Evolutionary conservation across 2,329 filamentous ascomycete species (phyloP).

Genomic region (Apiospora aurea): DNA sequence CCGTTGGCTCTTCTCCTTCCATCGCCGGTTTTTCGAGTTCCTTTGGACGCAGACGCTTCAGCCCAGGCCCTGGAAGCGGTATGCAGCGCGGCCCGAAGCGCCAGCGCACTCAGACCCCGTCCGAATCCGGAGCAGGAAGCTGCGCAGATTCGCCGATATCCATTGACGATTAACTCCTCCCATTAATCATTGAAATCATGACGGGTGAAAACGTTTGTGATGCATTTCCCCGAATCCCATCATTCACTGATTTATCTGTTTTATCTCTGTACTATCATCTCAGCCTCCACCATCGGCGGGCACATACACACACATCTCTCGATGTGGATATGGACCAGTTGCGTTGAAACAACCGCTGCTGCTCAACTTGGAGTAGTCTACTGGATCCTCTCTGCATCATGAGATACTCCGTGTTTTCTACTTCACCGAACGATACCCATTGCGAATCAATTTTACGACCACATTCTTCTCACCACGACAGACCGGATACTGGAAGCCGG

Average conservation of each 20-base stretch:
- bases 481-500: neutral
- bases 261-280: neutral
- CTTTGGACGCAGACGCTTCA: neutral
- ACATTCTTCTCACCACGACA: neutral
- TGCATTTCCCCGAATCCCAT: neutral
- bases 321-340: neutral
- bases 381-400: constrained; percentile 11
- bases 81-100: neutral
- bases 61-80: neutral
- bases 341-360: neutral
- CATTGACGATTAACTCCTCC: neutral
- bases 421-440: constrained; percentile 10
- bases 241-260: neutral
- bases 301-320: neutral
- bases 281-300: neutral
- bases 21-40: neutral
- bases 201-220: neutral
- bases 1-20: neutral
- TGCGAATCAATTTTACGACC: neutral
- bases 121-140: neutral
- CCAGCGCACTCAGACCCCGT: neutral
- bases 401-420: neutral
- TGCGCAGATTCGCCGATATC: neutral
- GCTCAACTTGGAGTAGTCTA: constrained; percentile 12
- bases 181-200: too few relatives aligned